Conservation (phyloP, 148 eudicot genomes). For the Chenopodium album region DNA sequence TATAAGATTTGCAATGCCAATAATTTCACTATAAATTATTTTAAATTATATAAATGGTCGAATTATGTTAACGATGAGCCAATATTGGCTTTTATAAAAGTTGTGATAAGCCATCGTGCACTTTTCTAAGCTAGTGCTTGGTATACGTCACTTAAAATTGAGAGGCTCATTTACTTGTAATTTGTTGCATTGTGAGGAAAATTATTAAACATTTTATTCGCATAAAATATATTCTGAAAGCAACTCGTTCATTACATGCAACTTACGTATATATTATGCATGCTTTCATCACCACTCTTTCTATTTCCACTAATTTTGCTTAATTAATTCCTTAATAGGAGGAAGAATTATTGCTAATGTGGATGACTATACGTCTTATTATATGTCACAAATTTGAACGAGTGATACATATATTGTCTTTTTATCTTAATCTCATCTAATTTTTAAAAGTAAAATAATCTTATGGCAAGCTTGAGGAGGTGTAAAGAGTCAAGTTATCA, state of each 20-base stretch:
- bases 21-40: no score
- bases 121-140: neutral
- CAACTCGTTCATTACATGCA: neutral
- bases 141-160: neutral
- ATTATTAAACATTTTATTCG: neutral
- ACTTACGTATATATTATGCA: neutral
- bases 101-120: neutral
- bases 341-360: neutral
- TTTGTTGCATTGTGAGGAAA: neutral
- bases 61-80: no score
- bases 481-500: no score
- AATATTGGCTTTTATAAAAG: no score
- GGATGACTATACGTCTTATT: neutral
- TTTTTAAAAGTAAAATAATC: no score
- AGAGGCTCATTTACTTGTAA: neutral
- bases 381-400: neutral
- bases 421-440: no score
- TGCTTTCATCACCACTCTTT: constrained; percentile 1
- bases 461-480: no score
- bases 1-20: no score
- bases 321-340: neutral
- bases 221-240: neutral
- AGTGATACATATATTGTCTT: no score
- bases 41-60: no score
- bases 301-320: neutral